Evolutionary conservation across 441 rosid genomes (phyloP), one percentile per base, ranked within the genome.

Genomic region (Eutrema salsugineum): DNA sequence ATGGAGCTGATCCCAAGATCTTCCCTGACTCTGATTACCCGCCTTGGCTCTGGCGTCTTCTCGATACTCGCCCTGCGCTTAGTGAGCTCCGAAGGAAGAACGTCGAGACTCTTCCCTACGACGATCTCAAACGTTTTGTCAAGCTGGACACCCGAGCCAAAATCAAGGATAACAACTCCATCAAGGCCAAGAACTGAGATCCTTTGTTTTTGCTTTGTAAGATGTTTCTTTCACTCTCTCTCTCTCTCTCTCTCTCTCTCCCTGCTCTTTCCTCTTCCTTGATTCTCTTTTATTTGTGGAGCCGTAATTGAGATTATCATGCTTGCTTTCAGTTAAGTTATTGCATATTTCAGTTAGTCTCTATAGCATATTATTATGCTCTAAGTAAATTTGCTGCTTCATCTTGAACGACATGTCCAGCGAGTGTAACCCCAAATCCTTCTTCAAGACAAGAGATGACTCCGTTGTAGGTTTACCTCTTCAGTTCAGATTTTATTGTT

Each of bases 1-100:
- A 91, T 15, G 97, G 92, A 28, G 50, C 95, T 60, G 96, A 94
- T 77, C 93, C 97, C 8, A 89, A 84, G 82, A 75, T 94, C 81
- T 61, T 85, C 61, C 70, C 83, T 0, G 92, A 94, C 79, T 79
- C 94, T 40, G 92, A 86, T 12, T 90, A 88, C 83, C 97, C 95
- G 6, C 82, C 84, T 60, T 91, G 97, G 93, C 78, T 90, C 66
- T 87, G 88, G 91, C 91, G 73, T 77, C 82, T 86, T 8, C 80
- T 91, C 19, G 92, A 85, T 49, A 86, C 84, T 75, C 85, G 80
- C 5, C 86, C 91, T 0, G 87, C 98, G 0, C 69, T 91, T 70
- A 94, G 99, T 77, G 97, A 87, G 62, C 88, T 90, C 7, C 68
- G 80, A 62, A 82, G 97, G 69, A 74, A 74, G 78, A 47, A 68